phyloP scores from a whole-genome alignment of 2,329 filamentous ascomycete genomes.

The Colletotrichum siamense region DNA sequence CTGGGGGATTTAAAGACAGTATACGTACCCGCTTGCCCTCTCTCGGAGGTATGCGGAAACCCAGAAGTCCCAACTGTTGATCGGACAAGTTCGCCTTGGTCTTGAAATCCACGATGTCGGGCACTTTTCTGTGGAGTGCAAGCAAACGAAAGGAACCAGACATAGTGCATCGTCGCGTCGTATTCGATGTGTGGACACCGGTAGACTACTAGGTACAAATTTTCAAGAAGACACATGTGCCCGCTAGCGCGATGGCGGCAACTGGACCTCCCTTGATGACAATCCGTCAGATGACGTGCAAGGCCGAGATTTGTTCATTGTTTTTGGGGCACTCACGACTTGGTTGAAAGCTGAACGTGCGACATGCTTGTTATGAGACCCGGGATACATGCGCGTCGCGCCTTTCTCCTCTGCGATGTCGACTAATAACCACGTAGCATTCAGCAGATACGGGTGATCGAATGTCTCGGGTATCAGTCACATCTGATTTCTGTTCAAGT shows the following conservation, averaged over 20 bases:
- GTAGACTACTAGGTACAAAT: neutral
- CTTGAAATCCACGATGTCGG: neutral
- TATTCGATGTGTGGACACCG: neutral
- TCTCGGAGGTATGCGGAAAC: neutral
- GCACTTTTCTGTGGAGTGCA: neutral
- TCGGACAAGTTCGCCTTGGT: neutral
- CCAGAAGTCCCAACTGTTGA: neutral
- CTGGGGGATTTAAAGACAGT: too few relatives aligned
- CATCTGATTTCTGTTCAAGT: neutral
- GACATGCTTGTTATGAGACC: neutral
- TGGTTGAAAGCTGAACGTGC: neutral
- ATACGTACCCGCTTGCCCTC: neutral
- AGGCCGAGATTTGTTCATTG: neutral
- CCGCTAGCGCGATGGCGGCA: neutral
- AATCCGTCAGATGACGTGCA: neutral
- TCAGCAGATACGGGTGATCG: neutral
- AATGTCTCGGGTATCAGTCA: neutral
- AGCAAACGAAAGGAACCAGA: neutral
- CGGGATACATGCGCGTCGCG: neutral
- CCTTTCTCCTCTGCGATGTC: neutral
- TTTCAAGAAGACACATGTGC: neutral
- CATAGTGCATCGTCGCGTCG: neutral
- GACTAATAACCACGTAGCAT: neutral
- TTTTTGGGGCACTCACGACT: neutral
- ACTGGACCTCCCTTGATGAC: neutral